Evolutionary conservation across 352 stramenopile species (phyloP).

Genomic region (Phytophthora fragariae): DNA sequence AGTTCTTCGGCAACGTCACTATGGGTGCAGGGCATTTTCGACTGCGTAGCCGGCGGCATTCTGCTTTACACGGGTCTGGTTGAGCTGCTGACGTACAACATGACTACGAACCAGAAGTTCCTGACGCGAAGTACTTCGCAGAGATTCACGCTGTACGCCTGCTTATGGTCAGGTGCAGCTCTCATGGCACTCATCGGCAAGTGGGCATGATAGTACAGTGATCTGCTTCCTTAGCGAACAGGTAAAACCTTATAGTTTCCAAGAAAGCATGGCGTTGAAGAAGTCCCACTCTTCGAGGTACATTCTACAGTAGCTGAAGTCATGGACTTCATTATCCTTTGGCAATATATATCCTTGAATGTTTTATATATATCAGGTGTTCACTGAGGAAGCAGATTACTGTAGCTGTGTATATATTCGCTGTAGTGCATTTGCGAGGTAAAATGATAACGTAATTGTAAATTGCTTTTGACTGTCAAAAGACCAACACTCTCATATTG

Average conservation of each 20-base stretch:
- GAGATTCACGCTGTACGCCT: slow-evolving; percentile 53
- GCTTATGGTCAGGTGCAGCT: slow-evolving; percentile 55
- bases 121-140: slow-evolving; percentile 37
- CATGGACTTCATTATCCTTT: no score
- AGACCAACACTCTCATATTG: neutral
- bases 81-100: slow-evolving; percentile 73
- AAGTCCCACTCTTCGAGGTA: no score
- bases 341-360: no score
- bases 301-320: no score
- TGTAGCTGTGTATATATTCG: neutral
- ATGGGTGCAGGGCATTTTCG: slow-evolving; percentile 67
- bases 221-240: no score
- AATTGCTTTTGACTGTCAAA: neutral
- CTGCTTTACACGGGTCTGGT: slow-evolving; percentile 76
- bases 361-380: no score
- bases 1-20: slow-evolving; percentile 50
- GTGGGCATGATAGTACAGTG: slow-evolving; percentile 61
- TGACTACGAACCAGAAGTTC: slow-evolving; percentile 74
- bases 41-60: slow-evolving; percentile 73
- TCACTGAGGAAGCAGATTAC: no score
- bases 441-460: neutral
- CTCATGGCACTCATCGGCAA: slow-evolving; percentile 76
- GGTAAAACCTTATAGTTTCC: no score
- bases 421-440: neutral
- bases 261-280: no score